phyloP scores from a whole-genome alignment of 2,329 filamentous ascomycete genomes.

The Fusarium sp. region DNA sequence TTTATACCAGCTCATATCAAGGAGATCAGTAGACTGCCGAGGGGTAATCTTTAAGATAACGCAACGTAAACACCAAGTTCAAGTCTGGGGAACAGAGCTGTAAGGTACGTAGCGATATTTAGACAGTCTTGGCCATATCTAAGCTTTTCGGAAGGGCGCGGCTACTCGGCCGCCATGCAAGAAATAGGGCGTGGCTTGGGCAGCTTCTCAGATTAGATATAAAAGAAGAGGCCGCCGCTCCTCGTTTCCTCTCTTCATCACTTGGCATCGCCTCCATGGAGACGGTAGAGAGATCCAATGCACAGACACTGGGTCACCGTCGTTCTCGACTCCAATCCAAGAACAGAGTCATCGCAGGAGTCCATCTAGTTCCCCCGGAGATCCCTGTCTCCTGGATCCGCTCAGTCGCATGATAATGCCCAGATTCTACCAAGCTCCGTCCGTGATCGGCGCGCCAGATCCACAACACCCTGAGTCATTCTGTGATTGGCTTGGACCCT shows the following conservation, averaged over 20 bases:
- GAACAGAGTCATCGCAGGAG: slow-evolving; percentile 16
- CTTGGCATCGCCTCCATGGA: background rate
- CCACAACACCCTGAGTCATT: slow-evolving; percentile 18
- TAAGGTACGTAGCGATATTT: accelerated
- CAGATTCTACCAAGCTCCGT: background rate
- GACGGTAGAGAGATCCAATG: background rate
- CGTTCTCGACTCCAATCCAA: background rate
- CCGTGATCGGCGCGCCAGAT: slow-evolving; percentile 13
- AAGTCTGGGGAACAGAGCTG: accelerated
- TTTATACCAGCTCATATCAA: accelerated
- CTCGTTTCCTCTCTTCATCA: background rate
- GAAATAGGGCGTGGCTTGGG: background rate
- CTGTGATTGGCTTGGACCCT: background rate
- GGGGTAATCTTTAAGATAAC: background rate
- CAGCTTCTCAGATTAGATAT: no score
- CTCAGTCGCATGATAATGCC: background rate
- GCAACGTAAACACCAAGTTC: background rate
- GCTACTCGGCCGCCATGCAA: background rate
- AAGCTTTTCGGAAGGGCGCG: background rate
- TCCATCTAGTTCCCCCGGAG: slow-evolving; percentile 25
- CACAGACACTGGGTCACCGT: background rate
- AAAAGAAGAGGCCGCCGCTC: background rate
- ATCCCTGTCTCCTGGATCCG: background rate
- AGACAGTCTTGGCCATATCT: background rate
- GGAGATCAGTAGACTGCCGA: background rate